Evolutionary conservation across 345 rosid genomes (phyloP), one percentile per base, ranked within the genome.

Genomic region (Capsella bursapastoris): DNA sequence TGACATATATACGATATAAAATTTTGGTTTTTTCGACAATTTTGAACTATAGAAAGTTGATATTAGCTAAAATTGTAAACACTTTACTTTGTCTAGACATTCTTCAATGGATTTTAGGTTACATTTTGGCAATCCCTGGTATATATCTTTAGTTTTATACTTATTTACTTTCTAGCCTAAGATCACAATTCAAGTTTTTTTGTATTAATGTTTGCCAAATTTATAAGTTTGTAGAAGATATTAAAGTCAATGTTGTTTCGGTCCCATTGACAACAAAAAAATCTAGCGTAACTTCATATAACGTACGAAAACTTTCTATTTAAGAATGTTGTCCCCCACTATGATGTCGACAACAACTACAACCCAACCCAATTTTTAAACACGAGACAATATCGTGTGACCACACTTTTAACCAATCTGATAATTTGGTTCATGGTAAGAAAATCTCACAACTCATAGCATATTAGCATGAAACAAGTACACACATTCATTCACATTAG

Each of bases 371-470:
- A 35, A 35, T 57, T 69, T 53, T 53, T 3, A 28, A 43, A 32
- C 12, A 18, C 50, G 48, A 43, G 43, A 16, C 32, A 69, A 12
- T 18, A 69, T 68, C 8, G 37, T 59, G 44, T 57, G 66, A 22
- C 27, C 10, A 9, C 10, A 52, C 57, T 34, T 22, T 22, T 28
- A 28, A 28, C 12, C 29, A 44, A 58, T 34, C 58, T 31, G 31
- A 35, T 22, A 22, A 22, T 52, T 12, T 52, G 34, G 25, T 58
- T 41, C 60, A 57, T 27, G 31, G 40, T 47, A 48, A 34, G 35
- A 28, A 57, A 45, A 66, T 9, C 4, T 3, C 57, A 66, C 37
- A 49, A 59, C 60, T 49, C 67, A 58, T 43, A 40, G 37, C 34
- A n/a, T 9, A 52, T n/a, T 48, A 73, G 25, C 65, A 48, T 63